Evolutionary conservation across 495 filamentous ascomycete genomes (phyloP).

Genomic region (Talaromyces wortmannii): DNA sequence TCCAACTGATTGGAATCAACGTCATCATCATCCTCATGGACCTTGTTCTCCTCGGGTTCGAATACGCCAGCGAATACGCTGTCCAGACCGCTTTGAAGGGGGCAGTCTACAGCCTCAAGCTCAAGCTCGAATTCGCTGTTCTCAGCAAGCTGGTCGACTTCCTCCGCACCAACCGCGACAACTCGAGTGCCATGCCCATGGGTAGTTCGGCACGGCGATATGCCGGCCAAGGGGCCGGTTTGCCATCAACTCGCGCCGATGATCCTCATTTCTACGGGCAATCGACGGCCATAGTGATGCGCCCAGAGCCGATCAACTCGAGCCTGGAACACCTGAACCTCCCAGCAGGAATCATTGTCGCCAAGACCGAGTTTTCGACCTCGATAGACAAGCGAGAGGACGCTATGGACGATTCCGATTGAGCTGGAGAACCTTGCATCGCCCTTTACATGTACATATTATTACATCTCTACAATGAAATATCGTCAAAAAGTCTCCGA

Average conservation of each 20-base stretch:
- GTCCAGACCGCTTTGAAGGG: slow-evolving; percentile 51
- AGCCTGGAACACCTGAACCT: slow-evolving; percentile 2
- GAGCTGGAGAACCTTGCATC: background rate
- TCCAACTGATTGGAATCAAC: slow-evolving; percentile 36
- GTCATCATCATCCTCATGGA: slow-evolving; percentile 44
- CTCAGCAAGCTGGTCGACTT: slow-evolving; percentile 44
- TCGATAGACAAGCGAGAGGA: background rate
- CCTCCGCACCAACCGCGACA: slow-evolving; percentile 20
- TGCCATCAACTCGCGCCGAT: slow-evolving; percentile 2
- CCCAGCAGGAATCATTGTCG: slow-evolving; percentile 1
- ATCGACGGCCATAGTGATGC: background rate
- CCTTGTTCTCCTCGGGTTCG: slow-evolving; percentile 32
- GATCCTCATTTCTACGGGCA: slow-evolving; percentile 5
- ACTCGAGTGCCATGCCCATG: slow-evolving; percentile 16
- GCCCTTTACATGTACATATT: background rate
- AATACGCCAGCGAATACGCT: slow-evolving; percentile 46
- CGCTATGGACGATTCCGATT: background rate
- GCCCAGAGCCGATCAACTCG: background rate
- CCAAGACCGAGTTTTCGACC: slow-evolving; percentile 4
- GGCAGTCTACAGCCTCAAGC: slow-evolving; percentile 56
- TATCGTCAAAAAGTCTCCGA: background rate
- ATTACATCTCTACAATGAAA: background rate
- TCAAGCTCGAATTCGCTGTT: slow-evolving; percentile 58
- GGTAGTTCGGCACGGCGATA: background rate
- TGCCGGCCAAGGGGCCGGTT: slow-evolving; percentile 1